These are phyloP conservation scores for Paramecium sonneborni DNA, from an alignment of 73 alveolate genomes.

Conservation along the genomic window DNA sequence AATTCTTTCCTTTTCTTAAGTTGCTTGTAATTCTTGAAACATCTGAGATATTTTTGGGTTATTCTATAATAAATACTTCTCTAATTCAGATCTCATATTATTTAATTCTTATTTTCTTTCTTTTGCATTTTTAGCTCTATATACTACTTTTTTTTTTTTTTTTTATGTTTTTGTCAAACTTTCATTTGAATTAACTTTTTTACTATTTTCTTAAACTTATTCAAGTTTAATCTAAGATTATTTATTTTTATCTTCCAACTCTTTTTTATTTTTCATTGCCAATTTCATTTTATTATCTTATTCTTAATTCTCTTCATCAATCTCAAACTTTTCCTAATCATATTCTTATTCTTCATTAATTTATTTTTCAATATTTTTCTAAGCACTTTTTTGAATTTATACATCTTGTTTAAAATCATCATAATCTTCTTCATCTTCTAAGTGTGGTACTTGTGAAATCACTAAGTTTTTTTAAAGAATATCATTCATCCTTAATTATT, in stretches of 20 bases:
- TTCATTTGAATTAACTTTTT: background rate
- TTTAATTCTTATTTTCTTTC: conserved; percentile 32
- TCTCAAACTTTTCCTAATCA: background rate
- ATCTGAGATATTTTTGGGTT: background rate
- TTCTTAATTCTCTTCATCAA: background rate
- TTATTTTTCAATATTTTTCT: background rate
- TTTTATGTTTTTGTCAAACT: background rate
- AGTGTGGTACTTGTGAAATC: background rate
- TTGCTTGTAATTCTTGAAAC: background rate
- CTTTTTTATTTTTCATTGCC: background rate
- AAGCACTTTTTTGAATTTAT: background rate
- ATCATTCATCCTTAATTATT: background rate
- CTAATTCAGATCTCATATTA: conserved; percentile 10
- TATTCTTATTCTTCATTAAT: background rate
- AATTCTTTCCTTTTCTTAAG: background rate
- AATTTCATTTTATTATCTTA: background rate
- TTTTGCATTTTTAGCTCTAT: conserved; percentile 10
- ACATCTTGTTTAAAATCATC: background rate
- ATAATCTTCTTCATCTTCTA: background rate
- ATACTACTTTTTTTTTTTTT: background rate
- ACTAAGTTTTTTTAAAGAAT: background rate
- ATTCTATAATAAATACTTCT: background rate
- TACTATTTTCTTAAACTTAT: background rate
- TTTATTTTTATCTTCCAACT: background rate
- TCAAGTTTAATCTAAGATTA: background rate